Percentiles rank a stretch among this genome's conserved stretches.
phyloP scores from a whole-genome alignment of 306 rosid genomes.

The Rubus parviflorus region DNA sequence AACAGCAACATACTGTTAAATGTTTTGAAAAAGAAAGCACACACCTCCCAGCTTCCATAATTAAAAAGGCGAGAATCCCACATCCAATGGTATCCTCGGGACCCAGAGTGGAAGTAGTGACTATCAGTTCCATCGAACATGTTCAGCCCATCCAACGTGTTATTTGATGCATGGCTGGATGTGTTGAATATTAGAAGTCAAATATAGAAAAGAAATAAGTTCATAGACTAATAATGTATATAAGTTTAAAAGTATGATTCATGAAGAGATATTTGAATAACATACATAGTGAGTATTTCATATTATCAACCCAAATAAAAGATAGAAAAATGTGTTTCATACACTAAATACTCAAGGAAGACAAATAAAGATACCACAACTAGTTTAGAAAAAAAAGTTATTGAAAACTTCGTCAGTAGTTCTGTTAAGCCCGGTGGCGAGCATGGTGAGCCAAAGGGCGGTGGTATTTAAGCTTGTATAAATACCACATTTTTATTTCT shows the following conservation, averaged over 20 bases:
- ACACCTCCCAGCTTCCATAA: constrained; percentile 99
- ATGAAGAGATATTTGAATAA: background rate
- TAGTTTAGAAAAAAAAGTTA: background rate
- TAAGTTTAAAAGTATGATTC: background rate
- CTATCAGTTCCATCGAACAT: constrained; percentile 96
- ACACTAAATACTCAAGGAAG: background rate
- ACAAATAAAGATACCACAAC: background rate
- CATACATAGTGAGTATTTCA: background rate
- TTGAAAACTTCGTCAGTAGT: background rate
- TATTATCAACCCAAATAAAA: background rate
- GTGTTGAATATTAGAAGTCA: constrained; percentile 31
- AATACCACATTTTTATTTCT: background rate
- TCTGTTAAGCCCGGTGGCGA: background rate
- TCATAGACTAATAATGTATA: background rate
- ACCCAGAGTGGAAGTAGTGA: constrained; percentile 93
- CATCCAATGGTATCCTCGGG: constrained; percentile 99
- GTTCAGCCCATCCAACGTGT: constrained; percentile 91
- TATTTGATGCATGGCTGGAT: constrained; percentile 87
- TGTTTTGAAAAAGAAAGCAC: constrained; percentile 29
- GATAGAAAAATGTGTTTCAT: background rate
- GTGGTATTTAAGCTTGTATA: background rate
- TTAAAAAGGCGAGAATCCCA: constrained; percentile 99
- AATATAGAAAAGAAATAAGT: constrained; percentile 21
- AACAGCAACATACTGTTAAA: background rate
- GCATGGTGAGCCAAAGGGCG: constrained; percentile 7